phyloP scores from a whole-genome alignment of 139 green algal genomes.

The Micractinium sp. region DNA sequence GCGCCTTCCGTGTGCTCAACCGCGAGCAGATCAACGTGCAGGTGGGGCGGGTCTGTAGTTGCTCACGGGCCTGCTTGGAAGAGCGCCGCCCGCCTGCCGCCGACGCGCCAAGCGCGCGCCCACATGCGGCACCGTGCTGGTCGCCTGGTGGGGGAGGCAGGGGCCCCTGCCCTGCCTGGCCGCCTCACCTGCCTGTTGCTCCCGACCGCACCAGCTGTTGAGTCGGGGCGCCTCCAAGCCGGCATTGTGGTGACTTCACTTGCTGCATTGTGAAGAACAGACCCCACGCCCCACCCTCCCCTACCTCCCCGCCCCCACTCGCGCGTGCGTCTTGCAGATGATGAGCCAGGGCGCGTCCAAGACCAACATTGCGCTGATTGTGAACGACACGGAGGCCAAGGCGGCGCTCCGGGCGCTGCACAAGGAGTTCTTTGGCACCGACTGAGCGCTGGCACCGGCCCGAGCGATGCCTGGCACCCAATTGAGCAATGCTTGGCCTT shows the following conservation, averaged over 20 bases:
- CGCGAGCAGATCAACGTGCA: slow-evolving; percentile 14
- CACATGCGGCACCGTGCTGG: too few species aligned
- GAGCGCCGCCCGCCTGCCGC: too few species aligned
- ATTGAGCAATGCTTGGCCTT: too few species aligned
- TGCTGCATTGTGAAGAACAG: too few species aligned
- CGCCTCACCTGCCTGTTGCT: neutral
- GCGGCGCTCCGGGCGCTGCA: slow-evolving; percentile 75
- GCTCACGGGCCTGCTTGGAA: too few species aligned
- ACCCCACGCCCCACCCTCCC: neutral
- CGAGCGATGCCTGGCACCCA: too few species aligned
- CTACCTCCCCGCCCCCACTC: neutral
- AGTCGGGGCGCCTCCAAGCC: too few species aligned
- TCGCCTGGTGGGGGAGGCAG: neutral
- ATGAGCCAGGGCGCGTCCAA: slow-evolving; percentile 84
- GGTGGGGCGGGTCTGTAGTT: neutral
- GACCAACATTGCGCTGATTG: slow-evolving; percentile 91
- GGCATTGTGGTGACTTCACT: too few species aligned
- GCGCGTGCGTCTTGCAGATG: slow-evolving; percentile 70
- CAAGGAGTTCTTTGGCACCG: slow-evolving; percentile 74
- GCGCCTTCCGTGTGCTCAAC: slow-evolving; percentile 43
- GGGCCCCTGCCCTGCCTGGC: neutral
- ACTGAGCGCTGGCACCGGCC: neutral
- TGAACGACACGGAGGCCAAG: slow-evolving; percentile 61
- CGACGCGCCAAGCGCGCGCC: too few species aligned
- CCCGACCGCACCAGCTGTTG: too few species aligned